Conservation (phyloP, 371 early-diverging fungal species). For the Saksenaea oblongispora region DNA sequence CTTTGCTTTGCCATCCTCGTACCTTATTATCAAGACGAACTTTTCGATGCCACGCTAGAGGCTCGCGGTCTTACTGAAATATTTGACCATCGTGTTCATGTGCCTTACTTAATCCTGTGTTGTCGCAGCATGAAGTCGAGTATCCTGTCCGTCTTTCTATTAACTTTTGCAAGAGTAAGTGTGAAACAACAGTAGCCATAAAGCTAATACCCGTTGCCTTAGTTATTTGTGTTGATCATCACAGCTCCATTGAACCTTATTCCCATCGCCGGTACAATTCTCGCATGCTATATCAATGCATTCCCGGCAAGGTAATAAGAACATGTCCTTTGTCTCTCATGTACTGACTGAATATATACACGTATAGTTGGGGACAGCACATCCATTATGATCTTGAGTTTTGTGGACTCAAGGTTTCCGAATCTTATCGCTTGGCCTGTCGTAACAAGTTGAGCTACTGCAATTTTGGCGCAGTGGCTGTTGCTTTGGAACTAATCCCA, state of each 20-base stretch:
- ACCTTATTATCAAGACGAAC: conserved; percentile 49
- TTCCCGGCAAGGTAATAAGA: conserved; percentile 33
- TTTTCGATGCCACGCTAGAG: conserved; percentile 50
- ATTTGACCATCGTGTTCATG: conserved; percentile 31
- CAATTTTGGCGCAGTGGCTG: conserved; percentile 56
- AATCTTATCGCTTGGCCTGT: conserved; percentile 28
- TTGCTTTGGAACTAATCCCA: conserved; percentile 61
- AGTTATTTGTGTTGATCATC: conserved; percentile 42
- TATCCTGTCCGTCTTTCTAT: conserved; percentile 23
- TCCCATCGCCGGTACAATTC: conserved; percentile 46
- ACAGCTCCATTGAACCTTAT: conserved; percentile 54
- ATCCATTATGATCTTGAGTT: conserved; percentile 50
- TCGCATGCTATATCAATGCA: conserved; percentile 50
- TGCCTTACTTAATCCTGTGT: conserved; percentile 22
- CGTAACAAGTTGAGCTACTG: conserved; percentile 31
- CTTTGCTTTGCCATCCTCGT: conserved; percentile 50
- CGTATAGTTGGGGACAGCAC: conserved; percentile 34
- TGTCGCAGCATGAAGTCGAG: conserved; percentile 30
- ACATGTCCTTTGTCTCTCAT: background rate
- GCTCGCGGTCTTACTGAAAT: conserved; percentile 37
- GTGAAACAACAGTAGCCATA: conserved; percentile 4
- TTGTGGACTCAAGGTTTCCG: conserved; percentile 32
- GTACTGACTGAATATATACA: background rate
- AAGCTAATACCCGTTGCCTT: conserved; percentile 12
- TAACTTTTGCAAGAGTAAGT: conserved; percentile 26